Evolutionary conservation across 2,329 filamentous ascomycete genomes (phyloP).

Genomic region (Xylaria sp.): DNA sequence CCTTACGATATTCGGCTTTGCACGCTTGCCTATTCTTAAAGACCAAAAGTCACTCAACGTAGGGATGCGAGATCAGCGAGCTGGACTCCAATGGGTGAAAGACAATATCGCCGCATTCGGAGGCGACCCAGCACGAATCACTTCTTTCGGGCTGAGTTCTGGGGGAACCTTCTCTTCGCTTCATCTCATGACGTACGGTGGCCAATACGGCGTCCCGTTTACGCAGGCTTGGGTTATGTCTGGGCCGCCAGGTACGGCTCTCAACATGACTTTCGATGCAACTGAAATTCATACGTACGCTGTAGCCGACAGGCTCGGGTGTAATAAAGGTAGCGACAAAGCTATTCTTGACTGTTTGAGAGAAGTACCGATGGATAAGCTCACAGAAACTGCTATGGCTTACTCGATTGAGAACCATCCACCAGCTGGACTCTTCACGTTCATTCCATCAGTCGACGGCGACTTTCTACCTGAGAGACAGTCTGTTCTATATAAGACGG

Average conservation of each 20-base stretch:
- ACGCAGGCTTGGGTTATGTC: constrained; percentile 50
- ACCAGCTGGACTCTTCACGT: constrained; percentile 45
- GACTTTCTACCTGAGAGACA: constrained; percentile 47
- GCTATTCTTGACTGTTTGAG: constrained; percentile 42
- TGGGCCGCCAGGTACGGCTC: constrained; percentile 50
- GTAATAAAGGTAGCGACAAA: constrained; percentile 31
- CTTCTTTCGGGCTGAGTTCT: constrained; percentile 14
- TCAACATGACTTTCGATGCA: constrained; percentile 49
- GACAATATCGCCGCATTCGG: constrained; percentile 25
- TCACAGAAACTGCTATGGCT: constrained; percentile 43
- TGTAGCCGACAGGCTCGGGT: constrained; percentile 42
- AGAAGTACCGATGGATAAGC: constrained; percentile 39
- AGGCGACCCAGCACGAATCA: constrained; percentile 16
- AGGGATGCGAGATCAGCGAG: constrained; percentile 24
- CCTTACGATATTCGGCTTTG: constrained; percentile 50
- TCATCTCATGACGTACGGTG: constrained; percentile 15
- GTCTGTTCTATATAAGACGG: constrained; percentile 40
- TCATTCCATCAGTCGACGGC: constrained; percentile 46
- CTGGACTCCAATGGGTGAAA: constrained; percentile 22
- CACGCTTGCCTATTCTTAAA: constrained; percentile 41
- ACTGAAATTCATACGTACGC: constrained; percentile 45
- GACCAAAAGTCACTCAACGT: constrained; percentile 43
- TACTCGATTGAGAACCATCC: constrained; percentile 46
- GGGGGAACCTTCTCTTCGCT: constrained; percentile 15
- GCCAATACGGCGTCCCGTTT: constrained; percentile 49